A percentile compares a stretch with the other conserved stretches of the same genome.
Evolutionary conservation across 2,329 filamentous ascomycete genomes (phyloP).

Genomic region (Rhynchosporium agropyri): DNA sequence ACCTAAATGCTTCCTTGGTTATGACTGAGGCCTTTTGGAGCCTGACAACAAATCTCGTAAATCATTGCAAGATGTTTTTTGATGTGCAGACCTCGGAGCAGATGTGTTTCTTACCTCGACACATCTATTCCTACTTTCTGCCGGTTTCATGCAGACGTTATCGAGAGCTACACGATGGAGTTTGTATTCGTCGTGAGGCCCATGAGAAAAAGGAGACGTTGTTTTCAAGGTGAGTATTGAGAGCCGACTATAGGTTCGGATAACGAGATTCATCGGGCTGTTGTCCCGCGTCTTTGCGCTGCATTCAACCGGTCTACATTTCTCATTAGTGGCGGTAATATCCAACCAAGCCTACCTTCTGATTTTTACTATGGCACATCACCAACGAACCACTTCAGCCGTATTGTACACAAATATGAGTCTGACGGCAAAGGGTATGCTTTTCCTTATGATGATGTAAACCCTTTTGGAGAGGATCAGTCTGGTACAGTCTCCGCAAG

Average conservation of each 20-base stretch:
- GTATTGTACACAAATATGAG: slow-evolving; percentile 9
- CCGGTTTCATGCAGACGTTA: too few species aligned
- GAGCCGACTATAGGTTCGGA: neutral
- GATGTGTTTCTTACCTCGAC: too few species aligned
- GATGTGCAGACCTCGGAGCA: too few species aligned
- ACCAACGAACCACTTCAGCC: slow-evolving; percentile 8
- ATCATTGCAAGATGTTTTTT: too few species aligned
- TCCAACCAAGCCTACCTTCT: slow-evolving; percentile 2
- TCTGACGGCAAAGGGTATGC: slow-evolving; percentile 1
- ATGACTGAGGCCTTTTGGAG: too few species aligned
- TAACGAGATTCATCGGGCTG: slow-evolving; percentile 4
- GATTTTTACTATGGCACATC: slow-evolving; percentile 5
- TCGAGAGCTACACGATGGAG: too few species aligned
- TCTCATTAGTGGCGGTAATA: slow-evolving; percentile 4
- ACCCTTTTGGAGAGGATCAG: slow-evolving; percentile 7
- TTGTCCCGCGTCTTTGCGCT: slow-evolving; percentile 13
- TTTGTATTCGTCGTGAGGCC: too few species aligned
- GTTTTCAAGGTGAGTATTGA: too few species aligned
- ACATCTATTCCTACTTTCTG: too few species aligned
- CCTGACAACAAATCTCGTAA: too few species aligned
- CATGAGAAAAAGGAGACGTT: too few species aligned
- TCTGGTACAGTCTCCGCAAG: slow-evolving; percentile 5
- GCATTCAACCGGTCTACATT: slow-evolving; percentile 9
- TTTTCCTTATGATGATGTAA: slow-evolving; percentile 13
- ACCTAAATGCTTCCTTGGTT: too few species aligned